Base-by-base conservation (phyloP, 805 yeast species). In the Metschnikowia santaceciliae region DNA sequence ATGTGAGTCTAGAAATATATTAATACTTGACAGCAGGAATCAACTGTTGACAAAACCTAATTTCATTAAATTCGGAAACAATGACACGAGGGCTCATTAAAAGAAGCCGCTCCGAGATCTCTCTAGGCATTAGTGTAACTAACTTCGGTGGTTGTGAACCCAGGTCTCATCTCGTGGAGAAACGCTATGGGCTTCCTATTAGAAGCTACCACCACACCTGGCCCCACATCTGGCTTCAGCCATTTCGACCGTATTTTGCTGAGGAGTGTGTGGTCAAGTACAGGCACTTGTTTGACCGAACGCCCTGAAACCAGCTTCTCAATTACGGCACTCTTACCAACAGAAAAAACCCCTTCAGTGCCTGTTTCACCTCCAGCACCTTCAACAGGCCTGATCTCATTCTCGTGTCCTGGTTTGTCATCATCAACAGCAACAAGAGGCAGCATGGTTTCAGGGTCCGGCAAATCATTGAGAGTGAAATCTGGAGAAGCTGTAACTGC, bases 81-180 rank as follows among this genome's bases (percentile, higher is more conserved):
- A 23, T 23, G 11, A 7, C 30, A 23, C 11, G 4, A 23, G 30
- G 7, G 30, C 30, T 23, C 30, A 23, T 23, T 8, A 8, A 26
- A 26, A 26, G 3, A 26, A 10, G 11, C 30, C 4, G 4, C 30
- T 8, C 15, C 32, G 10, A 22, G 30, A 10, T 14, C 8, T n/a
- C 17, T 3, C 17, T 15, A 44, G 17, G 40, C 47, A 44, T 35
- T 34, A 11, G 40, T 44, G 40, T 32, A 38, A 41, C 56, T 53
- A 10, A 53, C 41, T 32, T 53, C 54, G 13, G 56, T 53, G 30
- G 56, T 53, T 20, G 52, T 42, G 14, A 49, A 38, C 3, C 52
- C 56, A 8, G 56, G 56, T 26, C 46, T 42, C 54, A 53, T 50
- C 36, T 50, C 52, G 23, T 46, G 49, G 10, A 53, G 47, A 30